Evolutionary conservation across 1,284 basidiomycete species (phyloP).

Genomic region (Ganoderma meredithae): DNA sequence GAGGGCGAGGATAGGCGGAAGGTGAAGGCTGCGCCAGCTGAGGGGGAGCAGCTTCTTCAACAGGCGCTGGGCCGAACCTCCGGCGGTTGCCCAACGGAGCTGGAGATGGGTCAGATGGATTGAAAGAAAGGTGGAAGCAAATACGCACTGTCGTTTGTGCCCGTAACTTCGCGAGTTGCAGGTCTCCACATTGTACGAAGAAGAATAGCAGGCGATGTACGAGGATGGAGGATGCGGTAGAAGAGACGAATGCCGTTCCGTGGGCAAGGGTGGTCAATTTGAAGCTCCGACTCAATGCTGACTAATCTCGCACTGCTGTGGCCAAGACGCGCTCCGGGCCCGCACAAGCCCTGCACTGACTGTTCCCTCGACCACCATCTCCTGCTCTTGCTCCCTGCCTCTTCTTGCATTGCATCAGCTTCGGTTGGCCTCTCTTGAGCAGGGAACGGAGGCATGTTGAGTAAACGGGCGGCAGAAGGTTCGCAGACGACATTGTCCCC

Average conservation of each 20-base stretch:
- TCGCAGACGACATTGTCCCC: constrained; percentile 17
- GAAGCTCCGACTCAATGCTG: constrained; percentile 32
- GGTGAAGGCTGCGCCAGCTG: constrained; percentile 87
- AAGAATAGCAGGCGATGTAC: constrained; percentile 42
- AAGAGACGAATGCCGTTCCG: constrained; percentile 10
- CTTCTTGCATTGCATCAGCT: background rate
- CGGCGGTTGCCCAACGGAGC: constrained; percentile 85
- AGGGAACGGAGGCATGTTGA: constrained; percentile 45
- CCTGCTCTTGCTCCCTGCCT: background rate
- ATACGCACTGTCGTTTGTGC: constrained; percentile 79
- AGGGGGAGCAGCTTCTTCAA: constrained; percentile 76
- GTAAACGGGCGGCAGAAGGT: constrained; percentile 61
- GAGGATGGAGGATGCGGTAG: constrained; percentile 43
- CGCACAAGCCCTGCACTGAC: constrained; percentile 3
- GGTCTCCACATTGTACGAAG: constrained; percentile 83
- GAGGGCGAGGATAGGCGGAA: constrained; percentile 79
- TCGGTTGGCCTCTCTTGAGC: background rate
- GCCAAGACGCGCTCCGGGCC: background rate
- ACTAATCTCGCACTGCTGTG: constrained; percentile 24
- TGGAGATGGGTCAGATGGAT: constrained; percentile 41
- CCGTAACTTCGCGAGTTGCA: constrained; percentile 82
- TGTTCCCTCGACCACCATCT: constrained; percentile 14
- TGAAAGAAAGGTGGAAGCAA: constrained; percentile 23
- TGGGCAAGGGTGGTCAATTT: constrained; percentile 27
- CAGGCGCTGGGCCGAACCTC: constrained; percentile 86